phyloP scores from a whole-genome alignment of 148 eudicot species.

The Amaranthus hypochondriacus region DNA sequence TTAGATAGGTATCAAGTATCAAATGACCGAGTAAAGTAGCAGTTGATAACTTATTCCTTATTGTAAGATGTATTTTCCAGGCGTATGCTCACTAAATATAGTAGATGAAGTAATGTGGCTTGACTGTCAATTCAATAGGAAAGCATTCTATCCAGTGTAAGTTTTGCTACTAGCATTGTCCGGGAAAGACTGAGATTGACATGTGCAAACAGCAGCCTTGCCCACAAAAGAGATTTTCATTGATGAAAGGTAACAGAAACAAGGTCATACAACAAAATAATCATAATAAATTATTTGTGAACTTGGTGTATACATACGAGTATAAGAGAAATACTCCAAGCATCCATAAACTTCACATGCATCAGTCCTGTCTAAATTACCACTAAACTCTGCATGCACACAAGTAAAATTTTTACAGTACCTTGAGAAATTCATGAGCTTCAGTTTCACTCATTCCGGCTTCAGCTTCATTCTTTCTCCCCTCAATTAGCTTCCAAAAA shows the following conservation, averaged over 20 bases:
- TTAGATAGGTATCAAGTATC: neutral
- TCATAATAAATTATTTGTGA: neutral
- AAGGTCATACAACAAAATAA: neutral
- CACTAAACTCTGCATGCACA: neutral
- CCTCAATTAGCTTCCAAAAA: constrained; percentile 57
- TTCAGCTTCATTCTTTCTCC: constrained; percentile 56
- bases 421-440: constrained; percentile 64
- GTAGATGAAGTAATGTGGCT: neutral
- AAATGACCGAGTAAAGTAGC: neutral
- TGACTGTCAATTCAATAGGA: too few species aligned
- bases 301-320: neutral
- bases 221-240: neutral
- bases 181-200: neutral
- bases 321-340: neutral
- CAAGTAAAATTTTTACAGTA: constrained; percentile 14
- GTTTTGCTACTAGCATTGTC: neutral
- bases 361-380: neutral
- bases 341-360: neutral
- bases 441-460: constrained; percentile 67
- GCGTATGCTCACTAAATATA: neutral
- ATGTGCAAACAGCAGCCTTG: neutral
- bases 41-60: neutral
- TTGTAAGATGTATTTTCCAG: neutral
- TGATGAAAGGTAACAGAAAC: neutral
- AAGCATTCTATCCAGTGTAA: neutral